These are phyloP conservation scores for Mortierella antarctica DNA, from an alignment of 192 early-diverging fungal genomes.

Conservation along the genomic window DNA sequence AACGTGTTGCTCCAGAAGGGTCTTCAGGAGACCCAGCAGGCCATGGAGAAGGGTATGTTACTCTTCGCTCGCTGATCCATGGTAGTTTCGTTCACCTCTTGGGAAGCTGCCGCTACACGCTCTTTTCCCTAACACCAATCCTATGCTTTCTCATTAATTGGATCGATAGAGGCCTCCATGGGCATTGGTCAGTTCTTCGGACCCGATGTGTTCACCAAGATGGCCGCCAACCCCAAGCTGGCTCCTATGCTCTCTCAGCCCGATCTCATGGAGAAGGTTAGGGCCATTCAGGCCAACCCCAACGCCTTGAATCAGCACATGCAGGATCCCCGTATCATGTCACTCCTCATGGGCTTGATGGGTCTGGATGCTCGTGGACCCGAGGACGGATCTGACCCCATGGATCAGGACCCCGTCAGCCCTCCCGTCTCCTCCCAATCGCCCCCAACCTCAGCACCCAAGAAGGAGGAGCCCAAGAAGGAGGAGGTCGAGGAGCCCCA, in stretches of 20 bases:
- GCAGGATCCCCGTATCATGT: constrained; percentile 88
- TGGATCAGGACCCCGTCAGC: constrained; percentile 45
- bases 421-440: constrained; percentile 1
- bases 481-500: constrained; percentile 42
- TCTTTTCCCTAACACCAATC: not conserved
- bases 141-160: not conserved
- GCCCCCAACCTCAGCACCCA: constrained; percentile 15
- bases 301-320: constrained; percentile 73
- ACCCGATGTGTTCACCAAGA: constrained; percentile 81
- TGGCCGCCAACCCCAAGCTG: constrained; percentile 85
- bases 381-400: constrained; percentile 52
- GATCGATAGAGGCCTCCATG: constrained; percentile 30
- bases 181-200: constrained; percentile 76
- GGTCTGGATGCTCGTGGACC: constrained; percentile 68
- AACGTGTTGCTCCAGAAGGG: constrained; percentile 83
- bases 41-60: constrained; percentile 57
- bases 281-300: constrained; percentile 81
- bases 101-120: not conserved
- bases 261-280: constrained; percentile 78
- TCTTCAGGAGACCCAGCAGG: constrained; percentile 78
- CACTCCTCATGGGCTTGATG: constrained; percentile 79
- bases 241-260: constrained; percentile 78
- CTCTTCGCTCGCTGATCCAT: not conserved
- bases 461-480: constrained; percentile 49
- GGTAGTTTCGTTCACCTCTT: too few species aligned